Conservation (phyloP, 75 land plant species). For the Chamaecyparis obtusa region DNA sequence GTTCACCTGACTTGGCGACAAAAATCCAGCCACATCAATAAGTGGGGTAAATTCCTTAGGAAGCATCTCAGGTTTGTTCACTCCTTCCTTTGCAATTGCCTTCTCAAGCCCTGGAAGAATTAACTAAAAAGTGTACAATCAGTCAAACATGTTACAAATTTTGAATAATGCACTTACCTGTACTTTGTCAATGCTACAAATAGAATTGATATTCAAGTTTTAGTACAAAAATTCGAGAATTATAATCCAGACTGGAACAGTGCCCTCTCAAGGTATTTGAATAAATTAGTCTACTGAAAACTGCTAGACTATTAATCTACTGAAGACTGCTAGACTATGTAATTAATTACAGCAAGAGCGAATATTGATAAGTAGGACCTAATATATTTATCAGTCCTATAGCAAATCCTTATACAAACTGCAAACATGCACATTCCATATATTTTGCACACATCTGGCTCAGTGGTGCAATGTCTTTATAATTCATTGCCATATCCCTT, state of each 20-base stretch:
- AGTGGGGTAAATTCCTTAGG: conserved; percentile 91
- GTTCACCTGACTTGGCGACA: conserved; percentile 88
- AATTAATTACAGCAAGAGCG: not conserved
- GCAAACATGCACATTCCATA: conserved; percentile 1
- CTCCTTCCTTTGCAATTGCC: conserved; percentile 78
- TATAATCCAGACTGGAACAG: not conserved
- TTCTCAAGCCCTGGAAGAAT: conserved; percentile 42
- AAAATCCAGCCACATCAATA: conserved; percentile 96
- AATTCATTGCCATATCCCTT: conserved; percentile 1
- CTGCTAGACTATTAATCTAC: not conserved
- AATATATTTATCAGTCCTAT: not conserved
- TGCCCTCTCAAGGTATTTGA: not conserved
- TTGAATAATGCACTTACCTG: not conserved
- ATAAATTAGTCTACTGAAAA: not conserved
- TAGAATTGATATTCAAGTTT: not conserved
- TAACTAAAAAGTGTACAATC: not conserved
- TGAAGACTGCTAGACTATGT: not conserved
- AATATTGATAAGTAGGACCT: not conserved
- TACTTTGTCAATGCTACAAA: not conserved
- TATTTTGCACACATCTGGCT: not conserved
- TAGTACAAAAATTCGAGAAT: not conserved
- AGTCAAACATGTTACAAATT: not conserved
- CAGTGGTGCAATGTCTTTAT: not conserved
- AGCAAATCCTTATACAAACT: not conserved
- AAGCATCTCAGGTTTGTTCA: conserved; percentile 93